Percentiles rank a stretch among this genome's conserved stretches.
phyloP scores from a whole-genome alignment of 2,329 filamentous ascomycete genomes.

The Botrytis hyacinthi region DNA sequence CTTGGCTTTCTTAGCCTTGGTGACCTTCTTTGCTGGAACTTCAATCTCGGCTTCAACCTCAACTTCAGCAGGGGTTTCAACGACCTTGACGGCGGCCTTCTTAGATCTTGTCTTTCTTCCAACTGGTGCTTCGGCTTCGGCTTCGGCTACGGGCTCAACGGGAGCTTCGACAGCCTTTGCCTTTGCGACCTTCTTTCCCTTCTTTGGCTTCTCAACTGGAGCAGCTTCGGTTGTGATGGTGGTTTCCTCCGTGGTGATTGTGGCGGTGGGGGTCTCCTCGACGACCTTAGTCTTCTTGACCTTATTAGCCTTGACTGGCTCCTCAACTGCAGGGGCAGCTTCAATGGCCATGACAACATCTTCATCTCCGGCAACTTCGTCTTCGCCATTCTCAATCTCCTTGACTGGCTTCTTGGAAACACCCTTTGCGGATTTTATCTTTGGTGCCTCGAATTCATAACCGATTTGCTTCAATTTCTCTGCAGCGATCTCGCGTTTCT shows the following conservation, averaged over 20 bases:
- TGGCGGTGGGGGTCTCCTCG: conserved; percentile 21
- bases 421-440: conserved; percentile 62
- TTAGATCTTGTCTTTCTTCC: conserved; percentile 12
- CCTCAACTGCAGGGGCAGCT: conserved; percentile 28
- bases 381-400: conserved; percentile 30
- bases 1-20: conserved; percentile 8
- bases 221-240: conserved; percentile 44
- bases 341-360: conserved; percentile 37
- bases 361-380: conserved; percentile 7
- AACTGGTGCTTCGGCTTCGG: neutral
- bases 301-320: conserved; percentile 26
- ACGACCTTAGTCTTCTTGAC: conserved; percentile 28
- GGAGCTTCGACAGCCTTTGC: conserved; percentile 6
- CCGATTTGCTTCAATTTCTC: conserved; percentile 76
- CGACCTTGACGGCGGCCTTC: neutral
- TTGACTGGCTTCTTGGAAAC: conserved; percentile 45
- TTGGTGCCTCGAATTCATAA: conserved; percentile 77
- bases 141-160: neutral
- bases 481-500: conserved; percentile 64
- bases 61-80: neutral
- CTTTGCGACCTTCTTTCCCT: conserved; percentile 38
- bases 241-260: conserved; percentile 35
- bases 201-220: conserved; percentile 32
- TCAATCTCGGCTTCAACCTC: neutral
- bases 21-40: neutral